Evolutionary conservation across 31 red algal genomes (phyloP).

Genomic region (Porphyra umbilicalis): DNA sequence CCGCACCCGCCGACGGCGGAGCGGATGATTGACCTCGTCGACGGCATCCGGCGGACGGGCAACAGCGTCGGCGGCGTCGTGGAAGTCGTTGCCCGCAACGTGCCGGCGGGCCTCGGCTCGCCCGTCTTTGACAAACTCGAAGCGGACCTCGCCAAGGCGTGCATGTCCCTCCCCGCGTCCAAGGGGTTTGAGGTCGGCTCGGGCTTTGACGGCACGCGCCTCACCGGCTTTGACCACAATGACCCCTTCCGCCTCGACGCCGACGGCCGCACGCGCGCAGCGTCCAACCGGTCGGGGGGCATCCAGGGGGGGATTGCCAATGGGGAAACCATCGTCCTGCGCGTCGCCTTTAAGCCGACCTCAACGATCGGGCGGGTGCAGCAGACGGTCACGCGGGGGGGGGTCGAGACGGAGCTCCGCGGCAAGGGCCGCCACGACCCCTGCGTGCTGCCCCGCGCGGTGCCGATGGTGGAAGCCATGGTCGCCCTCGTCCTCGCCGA

Average conservation of each 20-base stretch:
- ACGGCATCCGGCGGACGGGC: constrained; percentile 73
- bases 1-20: constrained; percentile 61
- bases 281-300: constrained; percentile 78
- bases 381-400: constrained; percentile 74
- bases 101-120: constrained; percentile 81
- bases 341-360: constrained; percentile 98
- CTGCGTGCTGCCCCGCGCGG: constrained; percentile 96
- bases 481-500: constrained; percentile 87
- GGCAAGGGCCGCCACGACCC: constrained; percentile 96
- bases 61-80: constrained; percentile 91
- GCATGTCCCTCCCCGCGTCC: constrained; percentile 86
- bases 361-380: constrained; percentile 79
- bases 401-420: constrained; percentile 66
- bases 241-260: constrained; percentile 82
- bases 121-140: constrained; percentile 99
- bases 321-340: constrained; percentile 80
- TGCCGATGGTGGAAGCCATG: constrained; percentile 99
- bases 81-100: constrained; percentile 88
- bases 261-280: constrained; percentile 71
- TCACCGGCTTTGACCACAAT: constrained; percentile 96
- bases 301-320: constrained; percentile 99
- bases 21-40: constrained; percentile 81
- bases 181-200: constrained; percentile 98
- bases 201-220: constrained; percentile 83
- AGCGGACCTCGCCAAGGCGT: constrained; percentile 96